Base-by-base conservation (phyloP, 768 basidiomycete genomes). In the Suillus decipiens region DNA sequence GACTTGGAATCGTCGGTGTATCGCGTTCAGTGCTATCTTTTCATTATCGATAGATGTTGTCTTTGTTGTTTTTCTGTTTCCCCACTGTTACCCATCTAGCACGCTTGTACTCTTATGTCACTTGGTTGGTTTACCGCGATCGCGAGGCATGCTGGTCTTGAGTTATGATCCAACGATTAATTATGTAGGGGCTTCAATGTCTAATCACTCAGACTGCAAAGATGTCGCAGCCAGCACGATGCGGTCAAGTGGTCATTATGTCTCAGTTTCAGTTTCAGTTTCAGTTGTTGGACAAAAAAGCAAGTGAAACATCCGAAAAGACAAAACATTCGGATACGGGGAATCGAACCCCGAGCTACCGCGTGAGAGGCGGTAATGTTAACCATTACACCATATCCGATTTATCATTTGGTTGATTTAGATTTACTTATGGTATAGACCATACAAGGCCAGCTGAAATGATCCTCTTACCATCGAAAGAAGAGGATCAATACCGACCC, bases 281-380 rank as follows among this genome's bases (percentile, higher is more conserved):
- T n/a, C n/a, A n/a, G n/a, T n/a, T n/a, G n/a, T n/a, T n/a, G n/a
- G n/a, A n/a, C n/a, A n/a, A n/a, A n/a, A n/a, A n/a, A n/a, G n/a
- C n/a, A n/a, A n/a, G n/a, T n/a, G n/a, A n/a, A n/a, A n/a, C n/a
- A n/a, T n/a, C n/a, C n/a, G n/a, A n/a, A n/a, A n/a, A n/a, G n/a
- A n/a, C n/a, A n/a, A n/a, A 28, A 11, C 10, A 19, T 57, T 66
- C 66, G 66, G 66, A 65, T 70, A 67, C 70, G 68, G 70, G 70
- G 70, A 71, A 69, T 71, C 70, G 70, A 71, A 71, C 75, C 76
- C 77, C 76, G 76, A 78, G 74, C 77, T 77, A 69, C 77, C 75
- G 75, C 75, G 77, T 83, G 84, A 83, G 77, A 85, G 83, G 84
- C 84, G 82, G 83, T 78, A 84, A 85, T 84, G 84, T 82, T 85